Conservation (phyloP, 2,329 filamentous ascomycete species). For the Cucurbitaria berberidis region DNA sequence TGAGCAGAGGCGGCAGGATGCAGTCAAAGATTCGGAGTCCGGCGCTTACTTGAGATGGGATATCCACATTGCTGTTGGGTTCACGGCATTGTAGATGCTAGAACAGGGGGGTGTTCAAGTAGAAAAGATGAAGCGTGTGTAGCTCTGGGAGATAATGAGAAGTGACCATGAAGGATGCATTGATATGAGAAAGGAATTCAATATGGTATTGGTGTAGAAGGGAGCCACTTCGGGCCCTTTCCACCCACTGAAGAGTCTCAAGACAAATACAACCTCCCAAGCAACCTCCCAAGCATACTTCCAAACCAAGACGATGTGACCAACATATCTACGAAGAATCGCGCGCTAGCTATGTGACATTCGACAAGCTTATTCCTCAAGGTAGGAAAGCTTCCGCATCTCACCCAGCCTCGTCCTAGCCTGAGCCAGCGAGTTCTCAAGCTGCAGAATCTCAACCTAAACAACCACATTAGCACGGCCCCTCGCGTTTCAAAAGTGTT, state of each 20-base stretch:
- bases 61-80: conserved; percentile 37
- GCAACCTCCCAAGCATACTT: neutral
- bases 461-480: conserved; percentile 16
- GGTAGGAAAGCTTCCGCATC: conserved; percentile 97
- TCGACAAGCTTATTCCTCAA: conserved; percentile 39
- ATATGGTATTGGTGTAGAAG: neutral
- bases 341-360: neutral
- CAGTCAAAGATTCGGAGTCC: conserved; percentile 27
- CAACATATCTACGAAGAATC: neutral
- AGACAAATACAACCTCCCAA: neutral
- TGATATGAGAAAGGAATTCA: neutral
- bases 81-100: conserved; percentile 6
- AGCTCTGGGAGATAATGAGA: neutral
- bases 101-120: too few species aligned
- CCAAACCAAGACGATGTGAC: neutral
- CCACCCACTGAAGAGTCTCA: neutral
- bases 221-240: neutral
- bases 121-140: neutral
- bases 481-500: neutral
- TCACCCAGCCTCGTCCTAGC: conserved; percentile 87
- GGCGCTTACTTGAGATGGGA: conserved; percentile 42
- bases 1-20: conserved; percentile 19
- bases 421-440: conserved; percentile 83
- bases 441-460: conserved; percentile 94
- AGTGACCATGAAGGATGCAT: neutral